A percentile compares a stretch with the other conserved stretches of the same genome.
These are phyloP conservation scores for Symbiotaphrina buchneri DNA, from an alignment of 495 filamentous ascomycete genomes.

Conservation along the genomic window DNA sequence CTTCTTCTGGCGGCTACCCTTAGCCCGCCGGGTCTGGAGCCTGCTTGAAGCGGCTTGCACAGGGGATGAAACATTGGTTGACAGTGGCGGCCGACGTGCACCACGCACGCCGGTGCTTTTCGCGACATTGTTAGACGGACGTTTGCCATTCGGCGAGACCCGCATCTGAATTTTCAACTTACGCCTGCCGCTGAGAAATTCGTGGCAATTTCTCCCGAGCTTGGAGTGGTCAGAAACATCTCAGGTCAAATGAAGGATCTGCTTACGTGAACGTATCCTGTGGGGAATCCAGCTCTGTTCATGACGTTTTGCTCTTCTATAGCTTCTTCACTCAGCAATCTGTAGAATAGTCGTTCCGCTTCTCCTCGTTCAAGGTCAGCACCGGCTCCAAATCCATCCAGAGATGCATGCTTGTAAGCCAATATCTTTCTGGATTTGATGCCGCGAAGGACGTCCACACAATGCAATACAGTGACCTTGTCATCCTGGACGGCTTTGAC, in stretches of 20 bases:
- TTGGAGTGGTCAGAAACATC: conserved; percentile 5
- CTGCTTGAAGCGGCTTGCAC: conserved; percentile 30
- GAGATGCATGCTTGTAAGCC: conserved; percentile 19
- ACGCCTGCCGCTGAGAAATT: conserved; percentile 25
- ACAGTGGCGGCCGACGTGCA: conserved; percentile 24
- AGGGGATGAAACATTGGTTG: conserved; percentile 77
- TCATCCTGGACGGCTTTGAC: conserved; percentile 27
- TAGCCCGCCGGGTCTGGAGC: conserved; percentile 15
- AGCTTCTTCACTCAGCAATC: conserved; percentile 36
- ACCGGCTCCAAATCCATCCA: conserved; percentile 30
- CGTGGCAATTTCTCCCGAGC: conserved; percentile 25
- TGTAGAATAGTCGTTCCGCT: conserved; percentile 40
- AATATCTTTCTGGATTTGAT: conserved; percentile 23
- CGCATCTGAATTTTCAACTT: conserved; percentile 36
- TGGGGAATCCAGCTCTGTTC: conserved; percentile 35
- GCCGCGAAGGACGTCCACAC: conserved; percentile 37
- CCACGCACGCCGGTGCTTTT: conserved; percentile 12
- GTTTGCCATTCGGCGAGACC: conserved; percentile 23
- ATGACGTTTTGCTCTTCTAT: conserved; percentile 32
- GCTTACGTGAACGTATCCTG: conserved; percentile 33
- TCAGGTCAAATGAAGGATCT: neutral
- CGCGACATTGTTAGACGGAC: conserved; percentile 8
- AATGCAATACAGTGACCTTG: conserved; percentile 28
- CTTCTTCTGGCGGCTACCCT: conserved; percentile 12
- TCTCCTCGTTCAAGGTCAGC: conserved; percentile 30